Evolutionary conservation across 495 filamentous ascomycete genomes (phyloP).

Genomic region (Neurospora tetrasperma): DNA sequence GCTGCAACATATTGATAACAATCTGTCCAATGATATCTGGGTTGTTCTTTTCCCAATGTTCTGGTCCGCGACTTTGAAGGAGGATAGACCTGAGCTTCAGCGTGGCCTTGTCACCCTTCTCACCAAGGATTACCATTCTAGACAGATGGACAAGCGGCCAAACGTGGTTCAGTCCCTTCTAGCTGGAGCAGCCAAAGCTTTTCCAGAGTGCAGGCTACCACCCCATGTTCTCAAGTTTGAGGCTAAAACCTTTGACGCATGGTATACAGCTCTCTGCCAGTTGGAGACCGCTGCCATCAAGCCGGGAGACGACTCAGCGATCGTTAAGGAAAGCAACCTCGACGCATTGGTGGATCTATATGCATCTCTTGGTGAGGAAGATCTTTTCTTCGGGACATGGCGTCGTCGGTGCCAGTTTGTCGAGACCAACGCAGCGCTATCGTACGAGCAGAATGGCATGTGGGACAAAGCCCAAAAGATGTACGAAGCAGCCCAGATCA

Average conservation of each 20-base stretch:
- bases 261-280: slow-evolving; percentile 81
- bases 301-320: slow-evolving; percentile 71
- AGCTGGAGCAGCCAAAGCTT: slow-evolving; percentile 69
- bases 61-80: slow-evolving; percentile 78
- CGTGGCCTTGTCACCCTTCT: slow-evolving; percentile 77
- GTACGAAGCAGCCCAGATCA: slow-evolving; percentile 94
- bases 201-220: slow-evolving; percentile 80
- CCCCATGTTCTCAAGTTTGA: slow-evolving; percentile 92
- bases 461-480: slow-evolving; percentile 97
- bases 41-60: slow-evolving; percentile 81
- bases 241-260: slow-evolving; percentile 82
- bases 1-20: slow-evolving; percentile 79
- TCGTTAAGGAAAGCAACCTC: slow-evolving; percentile 82
- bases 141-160: slow-evolving; percentile 85
- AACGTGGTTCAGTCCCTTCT: slow-evolving; percentile 90
- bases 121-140: slow-evolving; percentile 88
- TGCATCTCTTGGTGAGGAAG: slow-evolving; percentile 79
- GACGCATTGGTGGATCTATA: slow-evolving; percentile 92
- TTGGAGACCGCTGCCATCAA: slow-evolving; percentile 77
- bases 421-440: slow-evolving; percentile 91
- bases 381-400: slow-evolving; percentile 98
- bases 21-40: slow-evolving; percentile 80
- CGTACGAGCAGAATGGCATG: slow-evolving; percentile 97
- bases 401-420: slow-evolving; percentile 88
- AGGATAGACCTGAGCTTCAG: slow-evolving; percentile 85